Evolutionary conservation across 2,329 filamentous ascomycete genomes (phyloP), one percentile per base, ranked within the genome.

Genomic region (Aspergillus glaucus): DNA sequence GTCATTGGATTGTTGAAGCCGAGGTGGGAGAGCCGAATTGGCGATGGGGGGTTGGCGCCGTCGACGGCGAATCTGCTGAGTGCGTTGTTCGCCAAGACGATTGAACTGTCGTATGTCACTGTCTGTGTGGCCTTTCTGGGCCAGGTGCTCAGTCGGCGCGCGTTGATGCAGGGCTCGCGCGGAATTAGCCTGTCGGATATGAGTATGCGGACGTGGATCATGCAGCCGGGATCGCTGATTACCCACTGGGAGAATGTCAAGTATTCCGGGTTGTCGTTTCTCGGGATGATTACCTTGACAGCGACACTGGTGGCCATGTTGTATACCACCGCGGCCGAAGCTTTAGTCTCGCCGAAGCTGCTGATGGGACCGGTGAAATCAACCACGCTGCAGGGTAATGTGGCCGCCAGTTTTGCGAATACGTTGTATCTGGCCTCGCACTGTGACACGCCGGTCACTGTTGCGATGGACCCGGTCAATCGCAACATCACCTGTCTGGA

Each of bases 81-180:
- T 22, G 22, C 22, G 22, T 6, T 22, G 2, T 71, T 88, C 32
- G 85, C 87, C 6, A 92, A 91, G 66, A 79, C 84, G 0, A 87
- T 91, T 43, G 88, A 92, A 66, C 62, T 91, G 54, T 82, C 84
- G 0, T 92, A 90, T 59, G 86, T 88, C 3, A 88, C 87, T 0
- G 82, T 88, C 0, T 87, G 88, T 51, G 84, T 91, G 1, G 79
- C 84, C 0, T 87, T 87, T 47, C 63, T 91, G 0, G 88, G 88
- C 0, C 88, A 93, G 62, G 79, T 86, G 0, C 68, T 92, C 14
- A 88, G 81, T n/a, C 76, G 85, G 17, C 73, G 85, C 47, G 84
- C 87, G 0, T 78, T 88, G 48, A 76, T 77, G 21, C 78, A 76
- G 47, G 72, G 76, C 7, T 78, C 81, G 0, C 70, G 73, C 2